phyloP scores from a whole-genome alignment of 306 rosid genomes.

The Vachellia collinsii region DNA sequence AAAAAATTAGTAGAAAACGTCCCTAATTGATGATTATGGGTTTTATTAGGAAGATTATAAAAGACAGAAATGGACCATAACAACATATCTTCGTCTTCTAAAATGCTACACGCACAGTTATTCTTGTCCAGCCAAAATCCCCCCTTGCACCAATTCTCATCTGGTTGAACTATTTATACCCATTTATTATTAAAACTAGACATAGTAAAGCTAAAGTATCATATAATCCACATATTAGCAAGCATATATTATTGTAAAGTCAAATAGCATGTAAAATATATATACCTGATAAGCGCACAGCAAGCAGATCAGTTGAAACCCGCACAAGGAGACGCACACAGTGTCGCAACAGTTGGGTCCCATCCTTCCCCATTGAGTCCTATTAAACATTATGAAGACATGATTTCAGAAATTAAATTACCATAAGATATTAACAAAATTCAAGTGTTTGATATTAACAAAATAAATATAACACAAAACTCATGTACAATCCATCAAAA shows the following conservation, averaged over 20 bases:
- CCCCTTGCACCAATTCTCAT: constrained; percentile 15
- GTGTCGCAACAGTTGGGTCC: constrained; percentile 96
- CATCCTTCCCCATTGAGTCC: constrained; percentile 99
- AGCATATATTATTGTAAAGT: background rate
- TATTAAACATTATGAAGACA: constrained; percentile 41
- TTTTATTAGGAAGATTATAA: constrained; percentile 21
- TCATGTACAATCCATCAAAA: constrained; percentile 8
- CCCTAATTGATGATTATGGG: constrained; percentile 24
- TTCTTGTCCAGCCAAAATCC: background rate
- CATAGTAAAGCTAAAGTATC: background rate
- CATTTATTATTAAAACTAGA: background rate
- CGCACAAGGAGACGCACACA: constrained; percentile 98
- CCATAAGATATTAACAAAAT: constrained; percentile 30
- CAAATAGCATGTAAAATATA: constrained; percentile 22
- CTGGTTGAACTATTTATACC: background rate
- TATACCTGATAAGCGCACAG: constrained; percentile 92
- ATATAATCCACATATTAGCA: background rate
- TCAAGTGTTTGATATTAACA: background rate
- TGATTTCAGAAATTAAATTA: constrained; percentile 31
- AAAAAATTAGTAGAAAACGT: constrained; percentile 27
- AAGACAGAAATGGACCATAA: constrained; percentile 23
- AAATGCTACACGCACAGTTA: constrained; percentile 6
- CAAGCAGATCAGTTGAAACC: constrained; percentile 87
- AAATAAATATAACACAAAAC: constrained; percentile 11
- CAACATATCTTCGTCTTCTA: constrained; percentile 6